A percentile compares a stretch with the other conserved stretches of the same genome.
Conservation (phyloP, 306 rosid genomes). For the Cicer bijugum region DNA sequence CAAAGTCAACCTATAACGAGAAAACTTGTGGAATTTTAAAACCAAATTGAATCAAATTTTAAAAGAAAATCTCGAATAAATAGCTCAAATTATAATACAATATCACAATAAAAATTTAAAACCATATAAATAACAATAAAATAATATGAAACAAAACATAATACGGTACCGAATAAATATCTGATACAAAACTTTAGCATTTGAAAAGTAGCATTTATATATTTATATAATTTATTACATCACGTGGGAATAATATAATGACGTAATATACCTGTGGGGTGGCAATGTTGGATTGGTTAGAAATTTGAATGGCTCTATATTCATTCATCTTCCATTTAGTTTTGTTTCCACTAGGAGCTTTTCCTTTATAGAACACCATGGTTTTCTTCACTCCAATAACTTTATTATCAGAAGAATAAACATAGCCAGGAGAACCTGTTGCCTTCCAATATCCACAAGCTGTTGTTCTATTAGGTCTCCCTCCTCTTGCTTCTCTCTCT, state of each 20-base stretch:
- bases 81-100: too few relatives aligned
- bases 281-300: conserved; percentile 32
- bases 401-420: conserved; percentile 65
- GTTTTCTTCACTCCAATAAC: conserved; percentile 80
- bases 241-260: not conserved
- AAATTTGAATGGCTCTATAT: conserved; percentile 69
- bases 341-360: conserved; percentile 80
- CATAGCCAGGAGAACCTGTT: conserved; percentile 82
- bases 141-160: too few relatives aligned
- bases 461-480: conserved; percentile 80
- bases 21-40: too few relatives aligned
- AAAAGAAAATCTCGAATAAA: too few relatives aligned
- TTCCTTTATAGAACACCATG: conserved; percentile 85
- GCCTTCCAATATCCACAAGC: conserved; percentile 89
- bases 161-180: too few relatives aligned
- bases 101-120: too few relatives aligned
- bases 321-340: conserved; percentile 96
- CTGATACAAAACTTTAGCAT: too few relatives aligned
- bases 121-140: too few relatives aligned
- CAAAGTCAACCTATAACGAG: too few relatives aligned
- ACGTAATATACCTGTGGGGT: conserved; percentile 53
- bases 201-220: not conserved
- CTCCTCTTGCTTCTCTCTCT: conserved; percentile 80
- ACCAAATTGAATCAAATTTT: too few relatives aligned
- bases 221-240: not conserved